A percentile compares a stretch with the other conserved stretches of the same genome.
Evolutionary conservation across 2,329 filamentous ascomycete species (phyloP).

Genomic region (Ophiostoma quercus): DNA sequence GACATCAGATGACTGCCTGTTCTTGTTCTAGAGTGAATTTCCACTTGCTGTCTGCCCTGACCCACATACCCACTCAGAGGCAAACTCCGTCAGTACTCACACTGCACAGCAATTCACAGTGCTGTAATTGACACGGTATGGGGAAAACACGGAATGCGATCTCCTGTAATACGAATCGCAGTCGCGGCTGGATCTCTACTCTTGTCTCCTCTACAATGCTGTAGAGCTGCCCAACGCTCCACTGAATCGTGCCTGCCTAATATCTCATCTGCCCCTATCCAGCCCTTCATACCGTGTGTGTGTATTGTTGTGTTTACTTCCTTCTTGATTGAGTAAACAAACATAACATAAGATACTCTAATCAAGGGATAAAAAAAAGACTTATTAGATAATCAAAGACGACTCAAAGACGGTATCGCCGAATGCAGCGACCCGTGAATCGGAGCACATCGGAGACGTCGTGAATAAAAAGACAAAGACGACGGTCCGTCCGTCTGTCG

Average conservation of each 20-base stretch:
- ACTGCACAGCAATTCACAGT: neutral
- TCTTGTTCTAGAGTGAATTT: neutral
- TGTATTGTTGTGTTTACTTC: neutral
- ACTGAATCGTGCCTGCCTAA: neutral
- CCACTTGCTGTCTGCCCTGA: neutral
- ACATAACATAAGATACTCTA: too few relatives aligned
- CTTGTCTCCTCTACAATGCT: too few relatives aligned
- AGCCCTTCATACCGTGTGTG: slow-evolving; percentile 3
- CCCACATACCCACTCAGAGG: neutral
- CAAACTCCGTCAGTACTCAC: neutral
- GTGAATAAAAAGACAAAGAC: too few relatives aligned
- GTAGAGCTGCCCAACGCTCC: neutral
- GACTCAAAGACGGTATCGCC: neutral
- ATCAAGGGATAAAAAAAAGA: too few relatives aligned
- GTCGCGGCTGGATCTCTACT: too few relatives aligned
- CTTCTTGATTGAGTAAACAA: neutral
- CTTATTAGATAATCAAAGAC: neutral
- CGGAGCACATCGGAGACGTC: neutral
- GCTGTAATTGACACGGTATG: neutral
- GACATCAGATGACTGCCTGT: neutral
- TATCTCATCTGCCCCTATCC: neutral
- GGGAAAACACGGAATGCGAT: neutral
- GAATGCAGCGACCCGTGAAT: neutral
- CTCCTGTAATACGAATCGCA: neutral
- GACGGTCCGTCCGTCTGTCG: too few relatives aligned